These are phyloP conservation scores for Hygrocybe punicea DNA, from an alignment of 768 basidiomycete species.

Conservation along the genomic window DNA sequence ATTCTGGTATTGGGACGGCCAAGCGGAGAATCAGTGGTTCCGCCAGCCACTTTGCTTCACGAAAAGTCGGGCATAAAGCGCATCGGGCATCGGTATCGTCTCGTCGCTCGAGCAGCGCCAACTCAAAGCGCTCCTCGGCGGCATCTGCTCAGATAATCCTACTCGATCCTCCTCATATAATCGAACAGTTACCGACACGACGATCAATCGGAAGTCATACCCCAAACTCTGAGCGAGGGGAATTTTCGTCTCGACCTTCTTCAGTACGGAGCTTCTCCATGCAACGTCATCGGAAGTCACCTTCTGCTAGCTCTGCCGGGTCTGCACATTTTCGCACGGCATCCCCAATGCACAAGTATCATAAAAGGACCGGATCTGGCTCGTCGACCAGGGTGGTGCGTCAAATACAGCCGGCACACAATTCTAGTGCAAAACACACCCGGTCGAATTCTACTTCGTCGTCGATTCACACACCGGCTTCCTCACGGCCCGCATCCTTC, in stretches of 20 bases:
- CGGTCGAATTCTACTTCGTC: conserved; percentile 77
- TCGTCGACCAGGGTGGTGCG: conserved; percentile 80
- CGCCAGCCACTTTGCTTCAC: conserved; percentile 25
- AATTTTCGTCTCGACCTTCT: conserved; percentile 74
- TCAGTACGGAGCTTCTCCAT: conserved; percentile 78
- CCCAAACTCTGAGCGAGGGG: conserved; percentile 82
- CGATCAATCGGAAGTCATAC: conserved; percentile 78
- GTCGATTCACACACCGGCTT: conserved; percentile 70
- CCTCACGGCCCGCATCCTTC: conserved; percentile 74
- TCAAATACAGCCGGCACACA: conserved; percentile 45
- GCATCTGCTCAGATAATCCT: conserved; percentile 48
- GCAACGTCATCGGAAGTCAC: conserved; percentile 69
- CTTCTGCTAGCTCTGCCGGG: conserved; percentile 73
- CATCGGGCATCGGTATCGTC: conserved; percentile 76
- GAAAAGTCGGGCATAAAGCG: conserved; percentile 47
- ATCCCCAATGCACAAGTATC: conserved; percentile 69
- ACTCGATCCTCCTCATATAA: conserved; percentile 53
- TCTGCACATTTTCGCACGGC: conserved; percentile 63
- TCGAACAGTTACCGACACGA: conserved; percentile 52
- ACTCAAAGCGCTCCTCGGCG: conserved; percentile 69
- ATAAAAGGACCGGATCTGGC: conserved; percentile 69
- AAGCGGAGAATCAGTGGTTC: conserved; percentile 52
- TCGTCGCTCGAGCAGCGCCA: conserved; percentile 86
- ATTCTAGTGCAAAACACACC: conserved; percentile 50
- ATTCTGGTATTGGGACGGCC: conserved; percentile 34